These are phyloP conservation scores for Suillus cothurnatus DNA, from an alignment of 768 basidiomycete genomes.

Conservation along the genomic window DNA sequence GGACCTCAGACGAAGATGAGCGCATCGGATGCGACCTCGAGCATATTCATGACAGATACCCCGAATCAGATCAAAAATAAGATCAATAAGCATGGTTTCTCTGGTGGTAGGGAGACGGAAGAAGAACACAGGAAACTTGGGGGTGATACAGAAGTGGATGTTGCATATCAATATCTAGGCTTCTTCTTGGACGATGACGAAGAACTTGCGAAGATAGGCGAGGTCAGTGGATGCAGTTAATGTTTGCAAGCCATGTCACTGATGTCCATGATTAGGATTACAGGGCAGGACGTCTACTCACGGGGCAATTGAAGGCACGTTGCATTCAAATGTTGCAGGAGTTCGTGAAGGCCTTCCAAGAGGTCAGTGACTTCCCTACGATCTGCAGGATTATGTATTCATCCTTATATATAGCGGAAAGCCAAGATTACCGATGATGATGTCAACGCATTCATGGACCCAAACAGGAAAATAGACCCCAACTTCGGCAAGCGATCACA, in stretches of 20 bases:
- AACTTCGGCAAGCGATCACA: conserved; percentile 41
- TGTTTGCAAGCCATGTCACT: conserved; percentile 1
- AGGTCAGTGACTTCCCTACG: conserved; percentile 41
- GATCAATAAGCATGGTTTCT: conserved; percentile 94
- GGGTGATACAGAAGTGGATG: conserved; percentile 94
- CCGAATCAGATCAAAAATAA: conserved; percentile 95
- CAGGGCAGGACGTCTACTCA: conserved; percentile 82
- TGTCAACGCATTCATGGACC: conserved; percentile 79
- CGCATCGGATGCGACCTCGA: conserved; percentile 89
- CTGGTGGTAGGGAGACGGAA: conserved; percentile 93
- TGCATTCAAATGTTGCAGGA: conserved; percentile 83
- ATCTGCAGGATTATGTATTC: conserved; percentile 3
- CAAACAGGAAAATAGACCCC: conserved; percentile 71
- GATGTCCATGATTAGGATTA: conserved; percentile 67
- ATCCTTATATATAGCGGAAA: conserved; percentile 56
- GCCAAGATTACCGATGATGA: conserved; percentile 79
- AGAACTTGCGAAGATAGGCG: conserved; percentile 74
- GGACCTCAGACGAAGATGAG: conserved; percentile 99
- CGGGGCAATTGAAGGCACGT: conserved; percentile 87
- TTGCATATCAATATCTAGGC: conserved; percentile 90
- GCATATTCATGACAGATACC: conserved; percentile 96
- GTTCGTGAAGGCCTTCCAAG: conserved; percentile 88
- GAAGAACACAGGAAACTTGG: conserved; percentile 90
- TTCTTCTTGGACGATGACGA: conserved; percentile 97
- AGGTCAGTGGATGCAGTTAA: conserved; percentile 47